Base-by-base conservation (phyloP, 306 rosid species). In the Lithocarpus polystachyus region DNA sequence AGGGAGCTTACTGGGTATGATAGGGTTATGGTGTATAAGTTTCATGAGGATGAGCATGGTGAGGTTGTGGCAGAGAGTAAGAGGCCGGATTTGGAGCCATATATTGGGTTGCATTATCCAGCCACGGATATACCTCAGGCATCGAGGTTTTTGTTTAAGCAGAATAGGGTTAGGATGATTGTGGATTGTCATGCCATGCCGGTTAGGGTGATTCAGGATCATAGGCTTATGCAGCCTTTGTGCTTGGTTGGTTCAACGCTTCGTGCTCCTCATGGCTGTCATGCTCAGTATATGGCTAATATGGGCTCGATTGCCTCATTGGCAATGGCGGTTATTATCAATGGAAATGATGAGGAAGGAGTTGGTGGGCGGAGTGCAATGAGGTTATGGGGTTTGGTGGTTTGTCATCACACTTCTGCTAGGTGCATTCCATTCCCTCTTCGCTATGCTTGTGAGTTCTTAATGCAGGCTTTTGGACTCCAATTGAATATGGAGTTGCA, bases 11-110 rank as follows among this genome's bases (percentile, higher is more conserved):
- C 98, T 0, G 91, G 90, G 3, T 96, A 93, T 68, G 99, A 96
- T 73, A 84, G 99, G 62, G 99, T 96, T 14, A 96, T 96, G 99
- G 99, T 96, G 60, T 96, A 93, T 76, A 93, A 86, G 62, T 96
- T 96, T 75, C 99, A 96, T n/a, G 99, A 96, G 73, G 99, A 96
- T 81, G 99, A 93, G 71, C 99, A 96, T 43, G 99, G 99, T 12
- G 99, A 96, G 87, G 99, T 96, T 82, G 88, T 96, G 17, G 88
- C 98, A 0, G 99, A 96, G 89, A 93, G 97, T 60, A 93, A 88
- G 86, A 85, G 97, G 82, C 43, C 81, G 1, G 96, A 96, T 75
- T 88, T 96, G 80, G 98, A 96, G 81, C 99, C 99, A 1, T 96
- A 96, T 62, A 71, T 96, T 3, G 99, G 99, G 53, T 89, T 96